Conservation (phyloP, 2,329 filamentous ascomycete species). For the Aureobasidium sp. region DNA sequence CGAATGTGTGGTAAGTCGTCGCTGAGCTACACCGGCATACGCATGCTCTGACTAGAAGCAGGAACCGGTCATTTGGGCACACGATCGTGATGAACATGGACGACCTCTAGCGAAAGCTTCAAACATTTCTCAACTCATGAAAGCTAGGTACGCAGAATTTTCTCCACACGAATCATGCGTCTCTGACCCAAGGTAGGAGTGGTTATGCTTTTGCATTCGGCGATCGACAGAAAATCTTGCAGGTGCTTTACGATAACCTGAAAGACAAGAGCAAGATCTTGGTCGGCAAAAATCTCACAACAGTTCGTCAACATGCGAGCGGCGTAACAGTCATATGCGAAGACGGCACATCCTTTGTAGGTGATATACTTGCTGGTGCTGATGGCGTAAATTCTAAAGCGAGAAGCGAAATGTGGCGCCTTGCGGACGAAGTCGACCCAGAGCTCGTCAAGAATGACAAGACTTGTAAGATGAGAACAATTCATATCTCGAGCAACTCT, state of each 20-base stretch:
- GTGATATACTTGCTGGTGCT: constrained; percentile 26
- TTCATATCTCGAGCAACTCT: not conserved
- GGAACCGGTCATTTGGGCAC: not conserved
- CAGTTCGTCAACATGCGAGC: not conserved
- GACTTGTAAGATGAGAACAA: not conserved
- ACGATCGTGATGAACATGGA: constrained; percentile 3
- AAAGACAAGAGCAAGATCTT: constrained; percentile 20
- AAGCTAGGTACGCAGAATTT: not conserved
- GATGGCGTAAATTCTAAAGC: constrained; percentile 26
- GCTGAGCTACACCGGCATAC: rapidly evolving
- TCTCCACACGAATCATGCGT: not conserved
- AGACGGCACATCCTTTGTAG: constrained; percentile 16
- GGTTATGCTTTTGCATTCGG: constrained; percentile 23
- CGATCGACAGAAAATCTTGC: constrained; percentile 26
- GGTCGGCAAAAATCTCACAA: not conserved
- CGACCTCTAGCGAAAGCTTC: not conserved
- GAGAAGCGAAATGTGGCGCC: constrained; percentile 24
- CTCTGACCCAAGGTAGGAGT: not conserved
- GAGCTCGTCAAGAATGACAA: constrained; percentile 20
- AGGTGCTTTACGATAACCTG: constrained; percentile 21
- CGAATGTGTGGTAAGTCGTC: constrained; percentile 10
- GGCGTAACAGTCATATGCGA: constrained; percentile 12
- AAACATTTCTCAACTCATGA: not conserved
- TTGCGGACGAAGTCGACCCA: constrained; percentile 17
- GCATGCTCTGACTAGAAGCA: not conserved